Evolutionary conservation across 768 basidiomycete species (phyloP), one percentile per base, ranked within the genome.

Genomic region (Cubamyces sp.): DNA sequence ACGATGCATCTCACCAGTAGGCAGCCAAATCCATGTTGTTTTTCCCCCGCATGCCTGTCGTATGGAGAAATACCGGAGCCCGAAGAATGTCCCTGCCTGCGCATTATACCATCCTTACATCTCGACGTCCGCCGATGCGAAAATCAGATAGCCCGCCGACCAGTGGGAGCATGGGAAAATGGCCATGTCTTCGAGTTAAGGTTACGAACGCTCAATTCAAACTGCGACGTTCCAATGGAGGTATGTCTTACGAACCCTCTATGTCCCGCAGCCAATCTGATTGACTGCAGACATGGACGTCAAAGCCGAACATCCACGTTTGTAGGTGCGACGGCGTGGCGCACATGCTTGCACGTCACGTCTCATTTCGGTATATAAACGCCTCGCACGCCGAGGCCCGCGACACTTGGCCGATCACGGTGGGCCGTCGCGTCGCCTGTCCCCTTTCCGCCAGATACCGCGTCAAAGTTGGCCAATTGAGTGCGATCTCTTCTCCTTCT

Each of bases 101-200:
- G 48, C 48, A 46, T 57, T 59, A 54, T 65, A 46, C 37, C 54
- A 56, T 43, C 49, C 42, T 56, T 57, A 52, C 54, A 50, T 45
- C 43, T 46, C 48, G 52, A 51, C 50, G 54, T 50, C 41, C 43
- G 54, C 43, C 59, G 56, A 53, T 62, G 60, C 60, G 64, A 65
- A 65, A 54, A 65, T 57, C 60, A 49, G 60, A 61, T 57, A 51
- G 60, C 37, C 45, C 40, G 47, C 51, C 49, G 58, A 37, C 54
- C 64, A 57, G 64, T 64, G 48, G 56, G 60, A 59, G 60, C 64
- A 65, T 65, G 64, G 64, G 64, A 65, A 65, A 54, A 16, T 39
- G 28, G 37, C 40, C 25, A 37, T 42, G 47, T 50, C 57, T 60
- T 28, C 19, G 16, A 26, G 19, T 59, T 65, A 65, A 65, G 64